A percentile compares a stretch with the other conserved stretches of the same genome.
Evolutionary conservation across 805 yeast species (phyloP).

Genomic region (Starmerella riodocensis): DNA sequence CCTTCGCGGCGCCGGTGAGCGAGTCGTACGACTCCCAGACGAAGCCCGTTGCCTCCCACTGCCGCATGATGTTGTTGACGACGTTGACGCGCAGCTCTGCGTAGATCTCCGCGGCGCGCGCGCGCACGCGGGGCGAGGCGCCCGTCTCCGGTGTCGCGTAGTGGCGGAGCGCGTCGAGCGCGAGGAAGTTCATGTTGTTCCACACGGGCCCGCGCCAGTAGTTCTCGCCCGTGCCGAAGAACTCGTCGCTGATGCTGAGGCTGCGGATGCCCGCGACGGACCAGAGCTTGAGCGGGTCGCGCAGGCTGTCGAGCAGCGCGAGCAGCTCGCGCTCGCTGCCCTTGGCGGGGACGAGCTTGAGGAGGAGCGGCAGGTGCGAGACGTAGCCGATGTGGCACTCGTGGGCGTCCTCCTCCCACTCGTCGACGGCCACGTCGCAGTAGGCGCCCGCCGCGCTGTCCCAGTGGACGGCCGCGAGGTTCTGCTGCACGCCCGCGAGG

Average conservation of each 20-base stretch:
- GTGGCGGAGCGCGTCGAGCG: slow-evolving; percentile 52
- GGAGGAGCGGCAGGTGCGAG: slow-evolving; percentile 69
- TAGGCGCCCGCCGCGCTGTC: slow-evolving; percentile 47
- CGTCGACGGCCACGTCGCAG: slow-evolving; percentile 74
- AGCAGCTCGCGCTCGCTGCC: slow-evolving; percentile 37
- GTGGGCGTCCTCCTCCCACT: slow-evolving; percentile 46
- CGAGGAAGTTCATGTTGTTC: slow-evolving; percentile 79
- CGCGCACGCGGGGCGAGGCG: slow-evolving; percentile 21
- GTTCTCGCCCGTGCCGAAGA: slow-evolving; percentile 68
- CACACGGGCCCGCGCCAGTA: slow-evolving; percentile 95
- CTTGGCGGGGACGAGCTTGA: slow-evolving; percentile 43
- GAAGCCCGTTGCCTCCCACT: slow-evolving; percentile 64
- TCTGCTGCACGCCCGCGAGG: slow-evolving; percentile 44
- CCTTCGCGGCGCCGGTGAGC: slow-evolving; percentile 55
- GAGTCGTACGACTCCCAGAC: slow-evolving; percentile 90
- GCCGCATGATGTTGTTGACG: slow-evolving; percentile 51
- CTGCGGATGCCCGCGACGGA: slow-evolving; percentile 69
- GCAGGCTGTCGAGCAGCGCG: slow-evolving; percentile 42
- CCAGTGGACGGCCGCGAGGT: slow-evolving; percentile 75
- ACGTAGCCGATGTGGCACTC: slow-evolving; percentile 89
- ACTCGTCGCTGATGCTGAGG: slow-evolving; percentile 50
- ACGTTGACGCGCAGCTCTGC: slow-evolving; percentile 47
- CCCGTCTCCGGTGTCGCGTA: slow-evolving; percentile 34
- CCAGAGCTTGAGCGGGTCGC: slow-evolving; percentile 66
- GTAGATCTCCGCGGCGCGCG: slow-evolving; percentile 40